phyloP scores from a whole-genome alignment of 2,329 filamentous ascomycete genomes.

The Diaporthe amygdali region DNA sequence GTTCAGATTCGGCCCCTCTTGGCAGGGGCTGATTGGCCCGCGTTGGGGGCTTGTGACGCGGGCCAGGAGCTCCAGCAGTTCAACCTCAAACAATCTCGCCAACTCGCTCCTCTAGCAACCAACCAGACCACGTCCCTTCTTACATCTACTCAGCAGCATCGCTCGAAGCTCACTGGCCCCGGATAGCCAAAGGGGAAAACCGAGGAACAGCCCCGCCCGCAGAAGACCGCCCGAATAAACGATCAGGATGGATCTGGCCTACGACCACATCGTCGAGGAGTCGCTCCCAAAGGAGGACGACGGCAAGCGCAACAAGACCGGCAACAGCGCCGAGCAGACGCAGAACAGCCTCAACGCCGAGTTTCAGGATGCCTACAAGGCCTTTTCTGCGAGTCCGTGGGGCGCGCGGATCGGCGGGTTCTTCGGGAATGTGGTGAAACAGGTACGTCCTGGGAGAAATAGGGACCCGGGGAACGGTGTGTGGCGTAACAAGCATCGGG shows the following conservation, averaged over 20 bases:
- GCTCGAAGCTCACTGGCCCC: background rate
- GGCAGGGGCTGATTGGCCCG: background rate
- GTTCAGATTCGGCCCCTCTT: background rate
- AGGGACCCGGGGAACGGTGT: too few species aligned
- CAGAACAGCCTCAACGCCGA: constrained; percentile 77
- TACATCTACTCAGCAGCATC: background rate
- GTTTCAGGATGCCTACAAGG: constrained; percentile 93
- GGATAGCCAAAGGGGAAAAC: background rate
- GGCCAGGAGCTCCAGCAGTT: background rate
- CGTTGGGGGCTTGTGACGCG: background rate
- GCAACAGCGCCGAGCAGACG: constrained; percentile 46
- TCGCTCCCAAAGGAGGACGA: constrained; percentile 66
- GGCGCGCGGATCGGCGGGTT: constrained; percentile 87
- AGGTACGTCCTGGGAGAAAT: constrained; percentile 58
- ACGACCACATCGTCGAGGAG: constrained; percentile 95
- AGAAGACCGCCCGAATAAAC: background rate
- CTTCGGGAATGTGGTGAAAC: constrained; percentile 90
- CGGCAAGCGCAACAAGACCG: constrained; percentile 41
- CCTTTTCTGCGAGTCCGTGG: constrained; percentile 91
- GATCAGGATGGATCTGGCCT: constrained; percentile 85
- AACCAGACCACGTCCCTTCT: background rate
- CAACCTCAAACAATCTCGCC: background rate
- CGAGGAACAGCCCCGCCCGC: background rate
- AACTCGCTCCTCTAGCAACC: background rate
- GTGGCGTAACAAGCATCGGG: background rate